Evolutionary conservation across 176 grass and related monocot species (phyloP), one percentile per base, ranked within the genome.

Genomic region (Aegilops tauschii): DNA sequence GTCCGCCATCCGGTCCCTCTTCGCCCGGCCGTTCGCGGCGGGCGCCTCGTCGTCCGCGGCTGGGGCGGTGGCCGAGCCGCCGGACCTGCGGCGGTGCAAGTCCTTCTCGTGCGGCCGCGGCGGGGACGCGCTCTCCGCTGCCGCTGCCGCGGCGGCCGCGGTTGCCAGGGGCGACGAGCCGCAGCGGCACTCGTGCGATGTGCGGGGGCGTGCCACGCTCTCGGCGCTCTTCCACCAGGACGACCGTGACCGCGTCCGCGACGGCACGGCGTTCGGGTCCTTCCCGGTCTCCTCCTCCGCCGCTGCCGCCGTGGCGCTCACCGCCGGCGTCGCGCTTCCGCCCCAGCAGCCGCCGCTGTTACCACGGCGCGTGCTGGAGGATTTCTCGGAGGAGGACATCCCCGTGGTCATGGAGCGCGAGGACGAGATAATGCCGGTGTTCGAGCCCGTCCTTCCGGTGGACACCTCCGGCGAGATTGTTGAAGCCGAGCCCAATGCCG

Each of bases 151-250:
- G 0, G 82, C 50, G 9, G 65, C 86, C 0, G 72, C 52, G 0
- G 80, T 52, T 11, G 83, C 56, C 32, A 71, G 88, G 27, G 77
- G 73, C 1, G 92, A 93, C 25, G 96, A 98, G 80, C 96, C 96
- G 30, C 96, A 98, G 80, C 90, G 93, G 23, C 90, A 76, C 9
- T 98, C 96, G 47, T 98, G 96, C 69, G 96, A 98, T 50, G 90
- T 98, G 65, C 88, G 89, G 3, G 96, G 91, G 27, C 92, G 96
- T n/a, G 95, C 90, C 61, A 98, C 93, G n/a, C 87, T 98, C 68
- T 98, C 90, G 90, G 90, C 96, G 50, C 84, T 98, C 44, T 98
- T 98, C 86, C 87, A 98, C 82, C 91, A 92, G 93, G 96, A 98
- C 65, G 96, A 95, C 86, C 86, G 89, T 6, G 87, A 97, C 45